Base-by-base conservation (phyloP, 2,329 filamentous ascomycete genomes). In the Domatiomyces catenatus region DNA sequence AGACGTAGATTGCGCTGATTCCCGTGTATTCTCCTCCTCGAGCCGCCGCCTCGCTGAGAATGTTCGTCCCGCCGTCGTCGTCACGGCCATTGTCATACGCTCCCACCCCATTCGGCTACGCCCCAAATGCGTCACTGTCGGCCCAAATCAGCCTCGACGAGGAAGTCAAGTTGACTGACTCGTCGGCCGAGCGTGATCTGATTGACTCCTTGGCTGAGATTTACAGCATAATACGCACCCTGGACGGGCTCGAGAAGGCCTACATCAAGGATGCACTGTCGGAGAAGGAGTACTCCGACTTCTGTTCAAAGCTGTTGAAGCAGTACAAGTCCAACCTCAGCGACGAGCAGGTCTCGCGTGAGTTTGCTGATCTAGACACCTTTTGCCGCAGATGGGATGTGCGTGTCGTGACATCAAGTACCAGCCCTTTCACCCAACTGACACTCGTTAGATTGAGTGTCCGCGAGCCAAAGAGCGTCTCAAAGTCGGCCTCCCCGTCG, bases 141-240 rank as follows among this genome's bases (percentile, higher is more conserved):
- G 87, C 89, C 18, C 92, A 84, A 17, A 94, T 95, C 68, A 95
- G 89, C 64, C 80, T 94, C 45, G 90, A 95, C 64, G 86, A 95
- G 73, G 92, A 96, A 75, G 88, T 95, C 60, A 94, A 94, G 68
- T 77, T 98, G 53, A 81, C 87, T 47, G 83, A 86, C 42, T 93
- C 83, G 19, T 81, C 85, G 59, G 83, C 86, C 42, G 90, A 96
- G 69, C 83, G 90, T 54, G 89, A 98, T 64, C 75, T 96, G 1
- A 87, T 95, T 66, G 92, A 96, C 63, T 96, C 92, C 1, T 79
- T 98, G 12, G 92, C 90, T 50, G 92, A 98, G 68, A 82, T 98
- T 20, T 98, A 96, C 69, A 94, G 89, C 69, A 96, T 98, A 58
- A 90, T 98, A 39, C 79, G 95, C 54, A 96, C 92, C 0, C 74